phyloP scores from a whole-genome alignment of 441 rosid species.

The Omphalea diandra region DNA sequence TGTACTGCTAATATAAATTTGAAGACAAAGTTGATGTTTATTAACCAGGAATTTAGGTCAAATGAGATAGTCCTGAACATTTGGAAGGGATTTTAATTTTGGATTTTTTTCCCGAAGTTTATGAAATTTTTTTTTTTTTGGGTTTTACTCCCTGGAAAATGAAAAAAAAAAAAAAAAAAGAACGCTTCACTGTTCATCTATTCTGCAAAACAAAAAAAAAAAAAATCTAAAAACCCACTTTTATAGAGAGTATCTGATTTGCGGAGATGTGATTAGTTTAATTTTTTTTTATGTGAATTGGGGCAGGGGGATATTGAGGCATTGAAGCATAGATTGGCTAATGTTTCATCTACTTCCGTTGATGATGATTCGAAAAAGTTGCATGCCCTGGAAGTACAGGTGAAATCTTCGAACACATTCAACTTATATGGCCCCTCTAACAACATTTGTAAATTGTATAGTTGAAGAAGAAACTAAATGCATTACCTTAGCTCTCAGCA shows the following conservation, averaged over 20 bases:
- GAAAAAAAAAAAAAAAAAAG: not conserved
- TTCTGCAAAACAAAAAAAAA: too few species aligned
- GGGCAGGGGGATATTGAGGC: constrained; percentile 65
- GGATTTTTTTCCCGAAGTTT: not conserved
- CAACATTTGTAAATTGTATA: not conserved
- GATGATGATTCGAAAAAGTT: constrained; percentile 44
- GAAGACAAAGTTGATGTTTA: too few species aligned
- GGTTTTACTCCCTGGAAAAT: not conserved
- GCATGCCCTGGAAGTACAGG: constrained; percentile 36
- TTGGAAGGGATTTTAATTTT: too few species aligned
- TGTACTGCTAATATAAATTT: too few species aligned
- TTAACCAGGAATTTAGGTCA: too few species aligned
- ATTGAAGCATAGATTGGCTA: constrained; percentile 40
- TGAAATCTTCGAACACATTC: not conserved
- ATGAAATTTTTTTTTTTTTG: not conserved
- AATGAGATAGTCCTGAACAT: too few species aligned
- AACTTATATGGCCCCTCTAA: not conserved
- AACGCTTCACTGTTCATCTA: too few species aligned
- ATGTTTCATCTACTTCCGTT: constrained; percentile 39
- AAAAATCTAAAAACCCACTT: too few species aligned
- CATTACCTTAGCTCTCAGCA: constrained; percentile 45
- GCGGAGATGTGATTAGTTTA: not conserved
- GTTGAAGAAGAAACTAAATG: constrained; percentile 53
- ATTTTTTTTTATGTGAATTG: constrained; percentile 14
- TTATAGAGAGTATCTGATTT: too few species aligned